Conservation (phyloP, 345 rosid species). For the Zanthoxylum bungeanum region DNA sequence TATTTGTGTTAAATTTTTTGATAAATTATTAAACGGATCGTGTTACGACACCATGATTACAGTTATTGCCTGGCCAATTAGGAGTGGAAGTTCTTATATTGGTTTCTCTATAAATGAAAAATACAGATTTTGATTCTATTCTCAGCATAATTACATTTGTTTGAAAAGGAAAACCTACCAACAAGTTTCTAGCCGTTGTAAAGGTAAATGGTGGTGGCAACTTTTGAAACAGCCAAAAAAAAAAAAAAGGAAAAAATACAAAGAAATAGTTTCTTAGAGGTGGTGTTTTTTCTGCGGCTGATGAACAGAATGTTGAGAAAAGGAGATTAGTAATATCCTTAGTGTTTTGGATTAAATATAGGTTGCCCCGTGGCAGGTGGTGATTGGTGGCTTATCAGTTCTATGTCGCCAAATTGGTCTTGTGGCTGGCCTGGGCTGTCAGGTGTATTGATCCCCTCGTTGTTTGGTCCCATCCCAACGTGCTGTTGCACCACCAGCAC, state of each 20-base stretch:
- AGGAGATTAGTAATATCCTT: no score
- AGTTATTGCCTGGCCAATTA: neutral
- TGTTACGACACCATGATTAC: no score
- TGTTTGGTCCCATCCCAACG: constrained; percentile 30
- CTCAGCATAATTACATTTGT: neutral
- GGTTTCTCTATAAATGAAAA: neutral
- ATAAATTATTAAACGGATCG: no score
- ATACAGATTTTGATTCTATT: neutral
- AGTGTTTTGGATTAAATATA: constrained; percentile 14
- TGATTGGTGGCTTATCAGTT: constrained; percentile 15
- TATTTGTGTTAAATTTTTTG: no score
- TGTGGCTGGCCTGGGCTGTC: constrained; percentile 40
- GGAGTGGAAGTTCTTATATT: neutral
- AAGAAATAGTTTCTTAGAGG: neutral
- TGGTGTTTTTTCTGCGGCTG: neutral
- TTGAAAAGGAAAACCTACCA: neutral
- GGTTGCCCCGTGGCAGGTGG: constrained; percentile 11
- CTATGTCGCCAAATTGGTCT: constrained; percentile 19
- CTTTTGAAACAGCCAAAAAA: neutral
- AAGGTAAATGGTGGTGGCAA: neutral
- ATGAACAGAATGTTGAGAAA: no score
- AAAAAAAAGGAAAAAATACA: neutral
- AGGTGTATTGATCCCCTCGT: constrained; percentile 36
- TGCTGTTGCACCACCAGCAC: constrained; percentile 88
- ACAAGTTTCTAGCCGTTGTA: neutral